These are phyloP conservation scores for Phytophthora lateralis DNA, from an alignment of 352 stramenopile species.

Conservation along the genomic window DNA sequence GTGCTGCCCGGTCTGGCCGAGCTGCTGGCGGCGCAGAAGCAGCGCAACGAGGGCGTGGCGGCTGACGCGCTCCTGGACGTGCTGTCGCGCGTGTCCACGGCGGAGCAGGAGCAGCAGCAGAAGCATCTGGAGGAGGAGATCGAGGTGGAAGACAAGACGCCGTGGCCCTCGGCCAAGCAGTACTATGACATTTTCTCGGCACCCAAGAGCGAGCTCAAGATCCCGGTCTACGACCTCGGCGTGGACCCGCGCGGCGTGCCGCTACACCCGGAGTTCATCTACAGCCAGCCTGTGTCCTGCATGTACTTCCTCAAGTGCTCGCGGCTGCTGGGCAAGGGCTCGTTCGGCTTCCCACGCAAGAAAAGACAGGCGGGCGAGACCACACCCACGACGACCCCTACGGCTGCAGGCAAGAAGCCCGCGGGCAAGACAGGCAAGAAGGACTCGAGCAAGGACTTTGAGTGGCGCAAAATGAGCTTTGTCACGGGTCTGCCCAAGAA, in stretches of 20 bases:
- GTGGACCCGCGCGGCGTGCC: conserved; percentile 74
- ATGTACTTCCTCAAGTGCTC: conserved; percentile 81
- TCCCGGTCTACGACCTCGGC: conserved; percentile 74
- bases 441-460: conserved; percentile 72
- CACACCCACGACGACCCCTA: conserved; percentile 11
- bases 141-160: conserved; percentile 71
- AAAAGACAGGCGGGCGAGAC: conserved; percentile 38
- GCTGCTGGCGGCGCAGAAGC: conserved; percentile 43
- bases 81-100: conserved; percentile 28
- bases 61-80: conserved; percentile 18
- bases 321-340: conserved; percentile 64
- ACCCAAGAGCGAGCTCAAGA: conserved; percentile 38
- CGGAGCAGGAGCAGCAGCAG: conserved; percentile 15
- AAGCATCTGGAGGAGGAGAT: conserved; percentile 34
- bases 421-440: conserved; percentile 37
- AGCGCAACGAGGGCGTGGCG: conserved; percentile 24
- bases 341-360: conserved; percentile 75
- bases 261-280: conserved; percentile 79
- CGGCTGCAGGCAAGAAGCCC: conserved; percentile 28
- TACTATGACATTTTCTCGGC: conserved; percentile 63
- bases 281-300: conserved; percentile 71
- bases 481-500: conserved; percentile 81
- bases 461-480: conserved; percentile 87
- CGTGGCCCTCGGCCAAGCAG: conserved; percentile 73
- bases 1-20: conserved; percentile 49